Base-by-base conservation (phyloP, 148 eudicot genomes). In the Rhododendron kiyosumense region DNA sequence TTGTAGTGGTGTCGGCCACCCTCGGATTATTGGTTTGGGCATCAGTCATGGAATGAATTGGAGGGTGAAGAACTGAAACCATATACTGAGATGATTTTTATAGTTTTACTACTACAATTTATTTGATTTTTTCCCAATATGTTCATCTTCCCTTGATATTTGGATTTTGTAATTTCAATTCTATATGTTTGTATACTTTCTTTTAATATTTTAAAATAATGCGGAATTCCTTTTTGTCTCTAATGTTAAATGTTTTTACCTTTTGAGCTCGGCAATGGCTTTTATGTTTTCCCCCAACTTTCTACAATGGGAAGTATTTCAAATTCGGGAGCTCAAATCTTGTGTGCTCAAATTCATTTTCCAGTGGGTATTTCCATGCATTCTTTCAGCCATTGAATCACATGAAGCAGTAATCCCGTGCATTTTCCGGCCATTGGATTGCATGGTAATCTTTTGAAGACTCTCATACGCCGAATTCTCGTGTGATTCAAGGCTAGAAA, bases 1-100 rank as follows among this genome's bases (percentile, higher is more conserved):
- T 88, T 9, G 61, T 85, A 2, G 6, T 38, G 5, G 6, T 89
- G 74, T 79, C 89, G 49, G 89, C 84, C 38, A 77, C 32, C 26
- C 20, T 87, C 7, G 81, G 81, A 46, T 46, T 78, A 26, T 26
- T 45, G 57, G 6, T 46, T 1, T 45, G 24, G 45, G 79, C 79
- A 38, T 38, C 38, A 17, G 10, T 75, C n/a, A 78, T 78, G 81
- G 48, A 41, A 43, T 78, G 57, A 78, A 5, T 0, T 9, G 18
- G 41, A 15, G 7, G 67, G 67, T 51, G 83, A 24, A 81, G 43
- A 28, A 8, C 15, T 2, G n/a, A 49, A 80, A 78, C 17, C n/a
- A 74, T 17, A 34, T n/a, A 3, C 2, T 17, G 24, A 20, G 24
- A 69, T 26, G 77, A 75, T 38, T 75, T 38, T 75, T 67, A 41